Base-by-base conservation (phyloP, 495 filamentous ascomycete genomes). In the Lichenothelia convexa region DNA sequence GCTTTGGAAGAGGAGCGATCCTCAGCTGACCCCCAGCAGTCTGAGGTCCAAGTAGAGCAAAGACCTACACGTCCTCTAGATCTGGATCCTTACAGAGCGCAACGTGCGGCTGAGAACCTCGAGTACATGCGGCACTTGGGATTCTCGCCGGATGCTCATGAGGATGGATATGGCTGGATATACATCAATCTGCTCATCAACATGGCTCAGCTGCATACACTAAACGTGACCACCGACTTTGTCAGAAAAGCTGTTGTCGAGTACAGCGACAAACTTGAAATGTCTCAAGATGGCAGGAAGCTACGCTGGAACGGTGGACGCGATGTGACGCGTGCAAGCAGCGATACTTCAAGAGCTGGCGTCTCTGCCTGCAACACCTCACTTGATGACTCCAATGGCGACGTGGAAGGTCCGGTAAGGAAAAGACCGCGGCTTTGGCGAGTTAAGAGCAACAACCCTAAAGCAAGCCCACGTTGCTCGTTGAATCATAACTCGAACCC, bases 161-260 rank as follows among this genome's bases (percentile, higher is more conserved):
- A 41, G 29, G 57, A 58, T 8, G 55, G 48, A n/a, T 51, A 60
- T 38, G 76, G 75, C 12, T 87, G 80, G 80, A 68, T 86, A 9
- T 84, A 80, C 46, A 64, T 87, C n/a, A 85, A 84, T 45, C 58
- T 87, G 13, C 63, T 87, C 20, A 73, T 68, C 50, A 82, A 80
- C 55, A 69, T 87, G 60, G 80, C 80, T 2, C 80, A 86, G 53
- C 59, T 87, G 16, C 78, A 83, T 48, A 80, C 78, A 2, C 60
- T 81, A 39, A 81, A 75, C 45, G 78, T 86, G 18, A 82, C 80
- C 0, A 60, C 70, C 2, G 70, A 73, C 20, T 82, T 80, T 44
- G 71, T 86, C 38, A 65, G 73, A 42, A 63, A 67, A 27, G 77
- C 80, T 11, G 61, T 87, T 9, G 49, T 54, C 8, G 68, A 75